Conservation (phyloP, 192 early-diverging fungal genomes). For the Dissophora ornata region DNA sequence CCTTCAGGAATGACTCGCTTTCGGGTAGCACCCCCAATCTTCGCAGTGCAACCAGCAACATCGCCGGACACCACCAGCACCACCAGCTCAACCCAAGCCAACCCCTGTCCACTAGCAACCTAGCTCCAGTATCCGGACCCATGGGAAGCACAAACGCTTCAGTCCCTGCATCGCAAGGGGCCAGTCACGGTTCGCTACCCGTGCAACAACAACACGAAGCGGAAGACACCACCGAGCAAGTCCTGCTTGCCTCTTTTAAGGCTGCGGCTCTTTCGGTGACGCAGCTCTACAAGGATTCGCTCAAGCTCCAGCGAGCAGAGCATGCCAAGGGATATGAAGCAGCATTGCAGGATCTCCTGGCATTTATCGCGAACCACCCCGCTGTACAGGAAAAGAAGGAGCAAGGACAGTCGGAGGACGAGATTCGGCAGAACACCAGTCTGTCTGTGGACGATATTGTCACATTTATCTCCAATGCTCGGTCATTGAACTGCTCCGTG, state of each 20-base stretch:
- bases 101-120: not conserved
- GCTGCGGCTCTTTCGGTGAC: constrained; percentile 64
- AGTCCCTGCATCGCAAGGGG: not conserved
- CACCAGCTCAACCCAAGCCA: not conserved
- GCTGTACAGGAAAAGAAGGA: constrained; percentile 39
- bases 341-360: constrained; percentile 62
- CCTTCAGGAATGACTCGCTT: constrained; percentile 34
- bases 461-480: constrained; percentile 34
- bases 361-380: constrained; percentile 61
- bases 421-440: constrained; percentile 40
- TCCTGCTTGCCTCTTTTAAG: constrained; percentile 63
- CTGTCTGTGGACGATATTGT: constrained; percentile 44
- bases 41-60: not conserved
- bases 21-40: constrained; percentile 5
- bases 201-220: not conserved
- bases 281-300: constrained; percentile 65
- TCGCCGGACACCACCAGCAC: constrained; percentile 7
- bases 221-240: constrained; percentile 59
- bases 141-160: too few species aligned
- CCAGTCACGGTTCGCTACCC: not conserved
- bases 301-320: constrained; percentile 61
- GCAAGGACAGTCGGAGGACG: constrained; percentile 39
- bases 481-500: constrained; percentile 35
- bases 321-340: constrained; percentile 65
- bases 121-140: not conserved